A percentile compares a stretch with the other conserved stretches of the same genome.
Conservation (phyloP, 805 yeast genomes). For the Monosporozyma solicola region DNA sequence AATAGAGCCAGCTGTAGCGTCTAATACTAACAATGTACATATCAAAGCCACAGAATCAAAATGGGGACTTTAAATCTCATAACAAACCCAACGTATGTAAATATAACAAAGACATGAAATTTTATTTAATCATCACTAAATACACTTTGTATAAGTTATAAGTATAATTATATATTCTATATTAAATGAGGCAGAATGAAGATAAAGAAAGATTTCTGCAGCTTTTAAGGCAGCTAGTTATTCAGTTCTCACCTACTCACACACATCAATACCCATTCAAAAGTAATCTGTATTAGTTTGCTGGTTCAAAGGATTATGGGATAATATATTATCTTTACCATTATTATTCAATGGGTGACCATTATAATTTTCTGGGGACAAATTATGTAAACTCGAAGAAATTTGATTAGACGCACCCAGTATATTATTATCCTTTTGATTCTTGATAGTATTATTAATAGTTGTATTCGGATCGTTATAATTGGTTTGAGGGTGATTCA, state of each 20-base stretch:
- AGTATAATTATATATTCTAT: background rate
- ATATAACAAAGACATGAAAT: background rate
- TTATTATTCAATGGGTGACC: background rate
- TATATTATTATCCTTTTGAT: background rate
- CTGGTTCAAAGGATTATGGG: background rate
- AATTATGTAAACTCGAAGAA: background rate
- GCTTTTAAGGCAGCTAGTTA: background rate
- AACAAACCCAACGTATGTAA: background rate
- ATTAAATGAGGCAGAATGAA: background rate
- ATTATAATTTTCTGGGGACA: background rate
- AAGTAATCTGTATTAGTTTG: background rate
- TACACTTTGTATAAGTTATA: background rate
- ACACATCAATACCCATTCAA: background rate
- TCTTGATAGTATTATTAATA: background rate
- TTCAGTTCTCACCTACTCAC: background rate
- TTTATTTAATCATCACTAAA: background rate
- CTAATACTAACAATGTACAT: background rate
- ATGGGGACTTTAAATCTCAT: background rate
- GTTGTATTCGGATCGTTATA: background rate
- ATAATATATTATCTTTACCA: background rate
- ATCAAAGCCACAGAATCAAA: background rate
- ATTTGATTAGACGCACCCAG: background rate
- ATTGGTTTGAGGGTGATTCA: background rate
- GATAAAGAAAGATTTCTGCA: background rate
- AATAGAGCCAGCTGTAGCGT: background rate